Evolutionary conservation across 495 filamentous ascomycete species (phyloP).

Genomic region (Cryomyces minteri): DNA sequence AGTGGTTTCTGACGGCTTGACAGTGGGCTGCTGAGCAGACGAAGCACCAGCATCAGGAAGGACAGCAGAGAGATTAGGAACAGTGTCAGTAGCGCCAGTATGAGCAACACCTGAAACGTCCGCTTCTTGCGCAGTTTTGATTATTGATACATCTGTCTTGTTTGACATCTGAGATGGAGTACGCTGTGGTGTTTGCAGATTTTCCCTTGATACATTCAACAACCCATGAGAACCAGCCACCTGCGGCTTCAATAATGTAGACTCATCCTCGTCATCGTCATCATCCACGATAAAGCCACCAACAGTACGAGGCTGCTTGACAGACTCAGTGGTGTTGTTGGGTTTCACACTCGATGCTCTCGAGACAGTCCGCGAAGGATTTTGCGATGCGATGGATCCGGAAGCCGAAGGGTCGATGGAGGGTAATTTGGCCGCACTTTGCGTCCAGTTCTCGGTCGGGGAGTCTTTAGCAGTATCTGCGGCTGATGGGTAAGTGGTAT

Average conservation of each 20-base stretch:
- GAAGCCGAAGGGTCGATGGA: not conserved
- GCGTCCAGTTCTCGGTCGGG: not conserved
- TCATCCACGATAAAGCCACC: slow-evolving; percentile 71
- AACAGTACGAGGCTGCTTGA: slow-evolving; percentile 44
- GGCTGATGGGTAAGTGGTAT: not conserved
- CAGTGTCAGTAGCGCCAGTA: slow-evolving; percentile 29
- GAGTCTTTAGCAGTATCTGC: not conserved
- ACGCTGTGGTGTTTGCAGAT: slow-evolving; percentile 20
- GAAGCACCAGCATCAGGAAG: slow-evolving; percentile 6
- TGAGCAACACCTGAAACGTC: slow-evolving; percentile 32
- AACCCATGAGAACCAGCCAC: slow-evolving; percentile 12
- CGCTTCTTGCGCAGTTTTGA: slow-evolving; percentile 32
- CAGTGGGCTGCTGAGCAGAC: not conserved
- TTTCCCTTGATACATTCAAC: slow-evolving; percentile 10
- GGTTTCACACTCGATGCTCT: not conserved
- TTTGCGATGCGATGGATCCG: not conserved
- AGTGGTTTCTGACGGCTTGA: slow-evolving; percentile 5
- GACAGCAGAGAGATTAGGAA: slow-evolving; percentile 24
- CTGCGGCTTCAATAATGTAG: slow-evolving; percentile 19
- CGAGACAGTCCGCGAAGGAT: not conserved
- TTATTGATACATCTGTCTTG: slow-evolving; percentile 34
- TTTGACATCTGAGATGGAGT: slow-evolving; percentile 34
- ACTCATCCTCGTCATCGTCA: slow-evolving; percentile 30
- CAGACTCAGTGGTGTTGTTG: not conserved
- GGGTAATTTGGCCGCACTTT: not conserved